Base-by-base conservation (phyloP, 129 eudicot genomes). In the Helichrysum umbraculigerum region DNA sequence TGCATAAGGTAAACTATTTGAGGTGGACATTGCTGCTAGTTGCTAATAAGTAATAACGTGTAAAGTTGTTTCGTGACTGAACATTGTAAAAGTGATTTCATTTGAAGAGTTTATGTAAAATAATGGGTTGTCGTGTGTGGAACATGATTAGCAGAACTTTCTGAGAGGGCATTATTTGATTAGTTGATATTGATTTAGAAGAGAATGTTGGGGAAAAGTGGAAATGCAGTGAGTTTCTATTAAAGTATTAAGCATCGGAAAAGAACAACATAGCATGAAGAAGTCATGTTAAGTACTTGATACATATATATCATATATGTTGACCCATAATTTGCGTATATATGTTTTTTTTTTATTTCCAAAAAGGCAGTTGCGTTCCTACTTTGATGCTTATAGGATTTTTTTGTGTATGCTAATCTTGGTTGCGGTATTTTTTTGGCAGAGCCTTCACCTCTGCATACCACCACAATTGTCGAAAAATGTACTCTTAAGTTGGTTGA, bases 401-500 rank as follows among this genome's bases (percentile, higher is more conserved):
- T n/a, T 9, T 16, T 22, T 56, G 17, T 56, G 59, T 52, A 20
- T 33, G 5, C 37, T 33, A 33, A 33, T 33, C 22, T 54, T 54
- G 20, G 21, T 54, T 0, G 0, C 16, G 21, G 59, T 4, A 56
- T 54, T 54, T n/a, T 56, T 1, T n/a, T 25, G 28, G 61, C 61
- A n/a, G 98, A 93, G 79, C 96, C 98, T 74, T 93, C 98, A 20
- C 98, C 97, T 2, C 79, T 93, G 90, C 97, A 90, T 81, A 93
- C 98, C 7, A 93, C 97, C 58, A 93, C 98, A 34, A 91, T 93
- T 72, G 98, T 93, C 76, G 98, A 93, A 91, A 93, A 93, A 77
- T 93, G 98, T 87, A 93, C 98, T 30, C 92, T 93, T 65, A 93
- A 93, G 80, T 82, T 93, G 85, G 98, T 93, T 76, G 98, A 93